Base-by-base conservation (phyloP, 305 asterid genomes). In the Rubia tinctorum region DNA sequence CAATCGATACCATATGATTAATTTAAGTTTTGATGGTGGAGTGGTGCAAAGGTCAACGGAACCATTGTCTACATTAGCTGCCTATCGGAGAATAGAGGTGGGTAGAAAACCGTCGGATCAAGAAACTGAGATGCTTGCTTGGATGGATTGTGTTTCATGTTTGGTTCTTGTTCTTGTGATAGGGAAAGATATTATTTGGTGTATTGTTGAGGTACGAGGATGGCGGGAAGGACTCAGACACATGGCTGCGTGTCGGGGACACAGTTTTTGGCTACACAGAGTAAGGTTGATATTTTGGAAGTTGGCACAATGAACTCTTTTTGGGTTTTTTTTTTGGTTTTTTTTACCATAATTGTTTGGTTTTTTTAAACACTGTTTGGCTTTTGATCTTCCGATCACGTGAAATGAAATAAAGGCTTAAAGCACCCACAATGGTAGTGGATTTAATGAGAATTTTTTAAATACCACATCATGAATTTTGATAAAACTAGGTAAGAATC, bases 1-100 rank as follows among this genome's bases (percentile, higher is more conserved):
- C 87, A 95, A 92, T 74, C 97, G 99, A 15, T 95, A 98, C 83
- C 97, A 95, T 74, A 91, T 95, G 99, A 87, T 95, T 79, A 92
- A 95, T 76, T 78, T 84, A 86, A 77, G 82, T 49, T 69, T 67
- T 65, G 60, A 44, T 60, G 81, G 25, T 3, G 98, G 91, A 66
- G 83, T 71, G 7, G 86, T 90, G 80, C 89, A 85, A 49, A 84
- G 90, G 80, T 89, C 93, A 66, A 95, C 81, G 6, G 99, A 95
- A 71, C 99, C 99, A 37, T 82, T 95, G 80, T 91, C 97, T 77
- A 95, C 98, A 68, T 80, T 95, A 82, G 99, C 97, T 73, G 81
- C 93, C 49, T 95, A 92, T 73, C 83, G 99, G 87, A 87, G 98
- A 89, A 67, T 73, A 60, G 89, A 95, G 98, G 99, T 92, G 63